phyloP scores from a whole-genome alignment of 2,329 filamentous ascomycete genomes.

The Fonsecaea monophora region DNA sequence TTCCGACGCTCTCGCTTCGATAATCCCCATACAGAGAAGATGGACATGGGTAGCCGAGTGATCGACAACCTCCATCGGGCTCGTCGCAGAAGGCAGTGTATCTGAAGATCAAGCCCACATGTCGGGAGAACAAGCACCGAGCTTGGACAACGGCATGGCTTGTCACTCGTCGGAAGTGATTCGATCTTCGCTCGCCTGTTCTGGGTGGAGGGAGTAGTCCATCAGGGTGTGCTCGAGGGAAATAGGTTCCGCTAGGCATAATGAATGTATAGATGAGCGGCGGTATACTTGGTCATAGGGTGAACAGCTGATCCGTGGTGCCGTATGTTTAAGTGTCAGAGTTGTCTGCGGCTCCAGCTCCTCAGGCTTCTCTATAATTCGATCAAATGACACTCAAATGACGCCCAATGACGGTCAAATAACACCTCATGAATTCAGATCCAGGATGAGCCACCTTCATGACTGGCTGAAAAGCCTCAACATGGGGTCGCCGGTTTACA shows the following conservation, averaged over 20 bases:
- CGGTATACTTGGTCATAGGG: too few species aligned
- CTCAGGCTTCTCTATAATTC: neutral
- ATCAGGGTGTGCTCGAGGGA: neutral
- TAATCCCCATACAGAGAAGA: neutral
- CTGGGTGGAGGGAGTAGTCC: neutral
- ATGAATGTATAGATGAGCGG: neutral
- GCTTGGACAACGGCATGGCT: neutral
- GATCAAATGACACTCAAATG: neutral
- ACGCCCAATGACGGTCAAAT: neutral
- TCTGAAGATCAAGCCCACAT: neutral
- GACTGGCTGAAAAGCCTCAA: neutral
- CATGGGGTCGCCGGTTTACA: neutral
- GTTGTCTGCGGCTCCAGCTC: too few species aligned
- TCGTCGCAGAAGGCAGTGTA: neutral
- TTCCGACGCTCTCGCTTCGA: neutral
- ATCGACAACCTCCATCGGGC: neutral
- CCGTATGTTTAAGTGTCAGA: too few species aligned
- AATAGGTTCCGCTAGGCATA: neutral
- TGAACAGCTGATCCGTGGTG: too few species aligned
- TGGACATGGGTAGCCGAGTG: neutral
- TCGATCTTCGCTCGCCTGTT: neutral
- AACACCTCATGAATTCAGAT: neutral
- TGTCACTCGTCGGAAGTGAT: neutral
- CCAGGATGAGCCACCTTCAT: neutral
- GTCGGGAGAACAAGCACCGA: neutral